Conservation (phyloP, 1,139 yeast genomes). For the Spathaspora sp. region DNA sequence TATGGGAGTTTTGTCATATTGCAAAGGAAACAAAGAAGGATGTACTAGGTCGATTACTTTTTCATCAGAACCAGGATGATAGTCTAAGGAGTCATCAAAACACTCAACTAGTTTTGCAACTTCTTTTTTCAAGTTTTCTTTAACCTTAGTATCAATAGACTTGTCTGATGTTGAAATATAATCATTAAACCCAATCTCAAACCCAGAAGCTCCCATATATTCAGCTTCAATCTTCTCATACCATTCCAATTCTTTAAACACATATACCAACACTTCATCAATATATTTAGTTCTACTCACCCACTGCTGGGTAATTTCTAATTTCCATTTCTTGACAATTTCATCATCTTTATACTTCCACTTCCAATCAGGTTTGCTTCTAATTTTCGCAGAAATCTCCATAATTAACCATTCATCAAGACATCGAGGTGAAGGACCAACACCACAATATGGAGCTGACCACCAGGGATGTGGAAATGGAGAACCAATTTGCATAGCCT, state of each 20-base stretch:
- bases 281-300: slow-evolving; percentile 13
- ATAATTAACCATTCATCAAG: slow-evolving; percentile 27
- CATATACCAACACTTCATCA: slow-evolving; percentile 23
- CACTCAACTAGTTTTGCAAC: slow-evolving; percentile 14
- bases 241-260: slow-evolving; percentile 30
- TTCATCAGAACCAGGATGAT: slow-evolving; percentile 36
- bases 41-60: slow-evolving; percentile 35
- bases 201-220: neutral
- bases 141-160: slow-evolving; percentile 13
- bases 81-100: slow-evolving; percentile 24
- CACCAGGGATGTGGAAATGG: slow-evolving; percentile 15
- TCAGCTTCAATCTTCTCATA: slow-evolving; percentile 18
- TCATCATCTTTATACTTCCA: slow-evolving; percentile 25
- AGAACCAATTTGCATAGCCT: slow-evolving; percentile 7
- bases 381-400: slow-evolving; percentile 23
- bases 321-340: slow-evolving; percentile 31
- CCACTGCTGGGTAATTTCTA: slow-evolving; percentile 23
- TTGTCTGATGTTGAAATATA: slow-evolving; percentile 19
- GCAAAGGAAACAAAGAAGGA: slow-evolving; percentile 20
- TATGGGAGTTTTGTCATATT: slow-evolving; percentile 33
- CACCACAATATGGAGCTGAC: slow-evolving; percentile 13
- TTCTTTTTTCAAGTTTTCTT: slow-evolving; percentile 12
- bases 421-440: slow-evolving; percentile 19
- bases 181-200: slow-evolving; percentile 19
- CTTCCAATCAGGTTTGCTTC: slow-evolving; percentile 34